Evolutionary conservation across 2,329 filamentous ascomycete species (phyloP).

Genomic region (Microdochium nivale): DNA sequence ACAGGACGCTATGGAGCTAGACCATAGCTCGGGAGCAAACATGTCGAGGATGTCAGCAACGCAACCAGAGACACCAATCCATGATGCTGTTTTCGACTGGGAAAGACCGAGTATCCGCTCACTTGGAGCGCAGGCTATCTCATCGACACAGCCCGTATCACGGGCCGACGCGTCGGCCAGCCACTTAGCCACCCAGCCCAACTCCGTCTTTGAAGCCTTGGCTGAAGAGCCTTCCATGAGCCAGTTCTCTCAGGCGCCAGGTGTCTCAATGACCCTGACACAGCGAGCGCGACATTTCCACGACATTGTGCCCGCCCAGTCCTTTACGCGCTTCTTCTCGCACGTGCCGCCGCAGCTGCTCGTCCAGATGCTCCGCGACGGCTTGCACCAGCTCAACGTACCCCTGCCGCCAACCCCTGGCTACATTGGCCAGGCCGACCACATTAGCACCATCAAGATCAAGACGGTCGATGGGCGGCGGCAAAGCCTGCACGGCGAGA

Average conservation of each 20-base stretch:
- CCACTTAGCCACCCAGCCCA: conserved; percentile 21
- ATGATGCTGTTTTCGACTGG: conserved; percentile 78
- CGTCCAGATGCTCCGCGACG: conserved; percentile 70
- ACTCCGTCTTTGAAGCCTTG: conserved; percentile 50
- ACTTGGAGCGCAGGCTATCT: conserved; percentile 30
- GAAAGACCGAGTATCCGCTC: conserved; percentile 61
- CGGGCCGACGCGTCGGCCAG: conserved; percentile 25
- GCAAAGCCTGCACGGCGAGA: conserved; percentile 66
- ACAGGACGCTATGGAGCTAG: conserved; percentile 55
- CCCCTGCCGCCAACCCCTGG: conserved; percentile 49
- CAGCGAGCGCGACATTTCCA: conserved; percentile 82
- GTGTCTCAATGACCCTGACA: conserved; percentile 75
- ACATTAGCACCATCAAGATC: conserved; percentile 59
- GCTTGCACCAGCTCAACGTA: conserved; percentile 78
- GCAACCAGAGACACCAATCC: conserved; percentile 71
- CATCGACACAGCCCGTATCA: conserved; percentile 40
- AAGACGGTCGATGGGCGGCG: conserved; percentile 64
- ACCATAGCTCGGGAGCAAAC: conserved; percentile 18
- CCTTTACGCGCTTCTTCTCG: conserved; percentile 88
- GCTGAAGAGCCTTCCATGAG: conserved; percentile 78
- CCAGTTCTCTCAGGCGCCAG: conserved; percentile 75
- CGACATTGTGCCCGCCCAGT: conserved; percentile 83
- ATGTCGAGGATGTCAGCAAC: conserved; percentile 61
- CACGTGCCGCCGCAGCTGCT: conserved; percentile 66
- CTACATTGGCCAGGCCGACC: conserved; percentile 39